Conservation (phyloP, 768 basidiomycete genomes). For the Podaxis sp. region DNA sequence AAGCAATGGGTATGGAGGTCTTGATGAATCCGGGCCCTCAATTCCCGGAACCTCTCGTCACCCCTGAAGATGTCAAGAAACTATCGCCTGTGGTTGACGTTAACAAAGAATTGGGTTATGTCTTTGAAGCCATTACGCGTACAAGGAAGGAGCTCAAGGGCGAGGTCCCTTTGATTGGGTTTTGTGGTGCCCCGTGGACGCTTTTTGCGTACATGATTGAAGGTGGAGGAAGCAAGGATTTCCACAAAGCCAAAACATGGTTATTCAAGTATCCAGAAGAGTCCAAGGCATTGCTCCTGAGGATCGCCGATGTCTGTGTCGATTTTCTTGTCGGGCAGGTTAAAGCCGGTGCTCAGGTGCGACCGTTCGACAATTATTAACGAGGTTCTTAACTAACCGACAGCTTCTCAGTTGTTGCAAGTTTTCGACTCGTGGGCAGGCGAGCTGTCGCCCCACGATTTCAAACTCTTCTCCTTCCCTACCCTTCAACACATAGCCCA, state of each 20-base stretch:
- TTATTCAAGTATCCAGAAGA: conserved; percentile 87
- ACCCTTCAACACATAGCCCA: conserved; percentile 70
- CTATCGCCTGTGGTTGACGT: conserved; percentile 70
- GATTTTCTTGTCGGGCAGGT: conserved; percentile 92
- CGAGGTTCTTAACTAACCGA: neutral
- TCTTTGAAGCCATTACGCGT: conserved; percentile 87
- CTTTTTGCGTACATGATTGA: conserved; percentile 98
- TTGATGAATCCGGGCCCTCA: conserved; percentile 91
- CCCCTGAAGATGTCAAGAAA: conserved; percentile 69
- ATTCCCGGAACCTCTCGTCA: conserved; percentile 84
- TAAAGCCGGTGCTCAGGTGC: conserved; percentile 92
- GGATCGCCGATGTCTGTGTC: conserved; percentile 87
- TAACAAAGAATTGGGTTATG: conserved; percentile 83
- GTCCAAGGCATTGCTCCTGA: conserved; percentile 71
- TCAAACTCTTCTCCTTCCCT: conserved; percentile 80
- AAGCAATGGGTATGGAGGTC: conserved; percentile 96
- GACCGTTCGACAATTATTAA: conserved; percentile 15
- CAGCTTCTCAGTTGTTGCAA: conserved; percentile 72
- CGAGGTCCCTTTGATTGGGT: conserved; percentile 94
- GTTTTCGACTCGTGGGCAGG: conserved; percentile 97
- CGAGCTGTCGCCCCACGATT: conserved; percentile 89
- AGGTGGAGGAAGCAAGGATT: conserved; percentile 89
- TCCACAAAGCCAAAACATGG: conserved; percentile 93
- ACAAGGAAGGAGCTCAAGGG: conserved; percentile 82
- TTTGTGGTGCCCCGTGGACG: conserved; percentile 98